These are phyloP conservation scores for Berberis vulgaris DNA, from an alignment of 164 flowering plant species.

Conservation along the genomic window DNA sequence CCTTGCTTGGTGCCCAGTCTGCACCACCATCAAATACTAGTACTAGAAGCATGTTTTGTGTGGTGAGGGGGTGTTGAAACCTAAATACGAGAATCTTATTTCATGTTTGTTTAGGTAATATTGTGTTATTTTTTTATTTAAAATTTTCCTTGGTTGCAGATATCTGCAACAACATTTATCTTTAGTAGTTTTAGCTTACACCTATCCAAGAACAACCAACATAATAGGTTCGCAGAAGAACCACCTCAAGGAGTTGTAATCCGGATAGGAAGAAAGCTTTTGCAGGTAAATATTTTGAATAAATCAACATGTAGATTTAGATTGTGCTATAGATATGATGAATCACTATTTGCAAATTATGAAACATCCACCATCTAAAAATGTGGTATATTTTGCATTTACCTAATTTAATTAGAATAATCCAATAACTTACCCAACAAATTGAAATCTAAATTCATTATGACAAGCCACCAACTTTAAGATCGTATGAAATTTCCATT, in stretches of 20 bases:
- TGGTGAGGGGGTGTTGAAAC: conserved; percentile 23
- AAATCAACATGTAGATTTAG: too few species aligned
- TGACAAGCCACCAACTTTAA: too few species aligned
- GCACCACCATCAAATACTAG: conserved; percentile 24
- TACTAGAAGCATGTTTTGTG: conserved; percentile 36
- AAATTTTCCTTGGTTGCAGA: conserved; percentile 24
- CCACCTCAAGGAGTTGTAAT: conserved; percentile 27
- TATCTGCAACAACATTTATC: conserved; percentile 29
- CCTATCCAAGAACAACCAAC: conserved; percentile 3
- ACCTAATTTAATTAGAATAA: too few species aligned
- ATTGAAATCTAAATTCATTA: too few species aligned
- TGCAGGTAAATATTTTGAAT: conserved; percentile 30
- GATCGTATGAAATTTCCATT: too few species aligned
- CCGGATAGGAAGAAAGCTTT: conserved; percentile 41
- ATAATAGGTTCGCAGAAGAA: conserved; percentile 4
- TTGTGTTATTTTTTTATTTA: neutral
- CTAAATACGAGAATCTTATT: too few species aligned
- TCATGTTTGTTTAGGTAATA: neutral
- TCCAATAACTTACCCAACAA: too few species aligned
- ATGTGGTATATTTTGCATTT: too few species aligned
- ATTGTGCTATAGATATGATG: too few species aligned
- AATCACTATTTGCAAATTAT: too few species aligned
- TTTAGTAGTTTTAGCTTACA: conserved; percentile 22
- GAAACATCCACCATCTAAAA: too few species aligned
- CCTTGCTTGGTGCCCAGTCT: conserved; percentile 39